These are phyloP conservation scores for Penicillium taxi DNA, from an alignment of 495 filamentous ascomycete species.

Conservation along the genomic window DNA sequence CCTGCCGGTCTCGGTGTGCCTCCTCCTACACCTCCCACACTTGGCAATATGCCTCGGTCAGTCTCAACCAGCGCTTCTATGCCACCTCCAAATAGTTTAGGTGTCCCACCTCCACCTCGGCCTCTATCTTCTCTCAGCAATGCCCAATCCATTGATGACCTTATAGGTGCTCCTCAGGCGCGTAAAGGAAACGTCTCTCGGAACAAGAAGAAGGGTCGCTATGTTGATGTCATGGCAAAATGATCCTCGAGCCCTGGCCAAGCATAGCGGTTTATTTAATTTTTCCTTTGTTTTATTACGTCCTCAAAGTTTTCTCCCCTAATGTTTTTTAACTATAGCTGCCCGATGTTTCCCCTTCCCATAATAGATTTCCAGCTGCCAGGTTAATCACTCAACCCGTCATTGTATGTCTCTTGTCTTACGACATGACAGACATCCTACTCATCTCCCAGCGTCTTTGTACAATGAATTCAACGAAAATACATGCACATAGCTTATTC, in stretches of 20 bases:
- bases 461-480: conserved; percentile 16
- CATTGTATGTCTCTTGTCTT: conserved; percentile 21
- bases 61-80: conserved; percentile 32
- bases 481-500: conserved; percentile 23
- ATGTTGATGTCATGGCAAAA: conserved; percentile 86
- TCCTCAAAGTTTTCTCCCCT: conserved; percentile 16
- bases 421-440: conserved; percentile 1
- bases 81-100: conserved; percentile 22
- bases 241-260: conserved; percentile 12
- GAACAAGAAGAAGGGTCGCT: conserved; percentile 73
- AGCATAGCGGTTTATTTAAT: too few relatives aligned
- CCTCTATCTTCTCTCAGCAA: conserved; percentile 64
- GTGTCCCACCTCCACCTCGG: conserved; percentile 32
- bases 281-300: conserved; percentile 26
- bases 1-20: conserved; percentile 29
- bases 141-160: conserved; percentile 78
- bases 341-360: conserved; percentile 13
- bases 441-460: conserved; percentile 15
- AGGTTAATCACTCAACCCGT: conserved; percentile 8
- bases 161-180: conserved; percentile 60
- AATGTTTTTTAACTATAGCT: conserved; percentile 14
- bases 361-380: conserved; percentile 15
- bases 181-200: conserved; percentile 56
- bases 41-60: conserved; percentile 31
- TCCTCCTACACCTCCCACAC: too few relatives aligned